Percentiles rank a stretch among this genome's conserved stretches.
Evolutionary conservation across 257 asterid genomes (phyloP).

Genomic region (Lycium ferocissimum): DNA sequence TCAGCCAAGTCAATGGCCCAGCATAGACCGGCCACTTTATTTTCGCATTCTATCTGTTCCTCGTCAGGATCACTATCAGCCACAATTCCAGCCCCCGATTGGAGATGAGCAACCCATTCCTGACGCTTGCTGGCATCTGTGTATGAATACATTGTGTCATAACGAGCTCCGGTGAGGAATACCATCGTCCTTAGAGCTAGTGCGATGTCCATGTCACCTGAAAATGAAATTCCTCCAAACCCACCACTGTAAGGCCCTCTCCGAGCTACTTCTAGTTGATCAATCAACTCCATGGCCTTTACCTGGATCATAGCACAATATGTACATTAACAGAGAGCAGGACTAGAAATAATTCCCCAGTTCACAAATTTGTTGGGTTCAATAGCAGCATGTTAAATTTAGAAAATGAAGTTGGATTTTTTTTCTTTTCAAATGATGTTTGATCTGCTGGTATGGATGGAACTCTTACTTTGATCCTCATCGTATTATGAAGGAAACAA

Average conservation of each 20-base stretch:
- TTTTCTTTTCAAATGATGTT: not conserved
- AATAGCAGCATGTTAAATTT: not conserved
- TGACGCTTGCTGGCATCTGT: constrained; percentile 48
- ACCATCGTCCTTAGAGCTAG: constrained; percentile 77
- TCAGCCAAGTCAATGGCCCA: constrained; percentile 90
- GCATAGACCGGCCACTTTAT: constrained; percentile 72
- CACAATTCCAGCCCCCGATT: constrained; percentile 90
- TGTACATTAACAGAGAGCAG: not conserved
- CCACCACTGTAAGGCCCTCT: constrained; percentile 97
- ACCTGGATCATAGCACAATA: constrained; percentile 51
- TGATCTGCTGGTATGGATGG: not conserved
- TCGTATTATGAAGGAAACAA: not conserved
- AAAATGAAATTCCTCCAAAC: constrained; percentile 82
- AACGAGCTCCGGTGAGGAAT: constrained; percentile 57
- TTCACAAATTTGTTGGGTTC: not conserved
- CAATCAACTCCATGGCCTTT: constrained; percentile 90
- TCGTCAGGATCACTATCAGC: constrained; percentile 82
- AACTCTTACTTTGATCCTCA: not conserved
- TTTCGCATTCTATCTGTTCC: constrained; percentile 83
- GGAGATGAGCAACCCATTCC: constrained; percentile 93
- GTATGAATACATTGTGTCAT: constrained; percentile 77
- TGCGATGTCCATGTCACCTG: constrained; percentile 86
- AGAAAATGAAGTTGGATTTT: not conserved
- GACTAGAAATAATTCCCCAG: not conserved
- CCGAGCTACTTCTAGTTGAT: constrained; percentile 64